Percentiles rank a stretch among this genome's conserved stretches.
Conservation (phyloP, 768 basidiomycete species). For the Pulveroboletus sp. region DNA sequence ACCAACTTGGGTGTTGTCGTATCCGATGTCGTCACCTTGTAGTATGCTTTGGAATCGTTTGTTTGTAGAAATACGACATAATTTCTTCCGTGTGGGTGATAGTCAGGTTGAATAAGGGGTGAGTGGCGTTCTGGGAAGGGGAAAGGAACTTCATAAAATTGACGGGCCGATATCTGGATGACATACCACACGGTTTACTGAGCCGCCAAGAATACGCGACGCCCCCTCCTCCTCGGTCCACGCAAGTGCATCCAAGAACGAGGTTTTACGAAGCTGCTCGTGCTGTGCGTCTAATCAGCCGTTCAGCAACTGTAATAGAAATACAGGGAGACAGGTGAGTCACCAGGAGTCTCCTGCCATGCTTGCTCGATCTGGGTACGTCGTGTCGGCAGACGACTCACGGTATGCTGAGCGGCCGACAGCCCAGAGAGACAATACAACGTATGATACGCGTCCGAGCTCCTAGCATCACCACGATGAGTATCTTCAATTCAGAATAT, state of each 20-base stretch:
- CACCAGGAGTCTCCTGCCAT: slow-evolving; percentile 36
- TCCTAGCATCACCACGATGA: slow-evolving; percentile 38
- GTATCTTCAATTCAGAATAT: neutral
- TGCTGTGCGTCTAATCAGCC: slow-evolving; percentile 19
- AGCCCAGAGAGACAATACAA: slow-evolving; percentile 89
- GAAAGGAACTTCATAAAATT: neutral
- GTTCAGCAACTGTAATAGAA: slow-evolving; percentile 5
- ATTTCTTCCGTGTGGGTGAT: slow-evolving; percentile 60
- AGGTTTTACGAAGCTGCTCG: slow-evolving; percentile 35
- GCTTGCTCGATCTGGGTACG: slow-evolving; percentile 29
- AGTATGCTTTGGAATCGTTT: slow-evolving; percentile 40
- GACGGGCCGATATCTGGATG: neutral
- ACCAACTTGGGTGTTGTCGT: neutral
- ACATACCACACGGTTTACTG: slow-evolving; percentile 59
- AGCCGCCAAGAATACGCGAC: slow-evolving; percentile 51
- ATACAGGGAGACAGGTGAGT: neutral
- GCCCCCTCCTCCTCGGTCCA: slow-evolving; percentile 69
- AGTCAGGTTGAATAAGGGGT: slow-evolving; percentile 74
- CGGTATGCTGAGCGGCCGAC: slow-evolving; percentile 80
- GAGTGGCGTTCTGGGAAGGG: slow-evolving; percentile 64
- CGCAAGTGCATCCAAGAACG: slow-evolving; percentile 52
- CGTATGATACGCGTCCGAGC: slow-evolving; percentile 94
- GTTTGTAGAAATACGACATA: slow-evolving; percentile 71
- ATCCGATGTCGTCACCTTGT: slow-evolving; percentile 4
- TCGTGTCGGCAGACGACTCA: slow-evolving; percentile 44